Conservation (phyloP, 2,329 filamentous ascomycete species). For the Cladosporium sphaerospermum region DNA sequence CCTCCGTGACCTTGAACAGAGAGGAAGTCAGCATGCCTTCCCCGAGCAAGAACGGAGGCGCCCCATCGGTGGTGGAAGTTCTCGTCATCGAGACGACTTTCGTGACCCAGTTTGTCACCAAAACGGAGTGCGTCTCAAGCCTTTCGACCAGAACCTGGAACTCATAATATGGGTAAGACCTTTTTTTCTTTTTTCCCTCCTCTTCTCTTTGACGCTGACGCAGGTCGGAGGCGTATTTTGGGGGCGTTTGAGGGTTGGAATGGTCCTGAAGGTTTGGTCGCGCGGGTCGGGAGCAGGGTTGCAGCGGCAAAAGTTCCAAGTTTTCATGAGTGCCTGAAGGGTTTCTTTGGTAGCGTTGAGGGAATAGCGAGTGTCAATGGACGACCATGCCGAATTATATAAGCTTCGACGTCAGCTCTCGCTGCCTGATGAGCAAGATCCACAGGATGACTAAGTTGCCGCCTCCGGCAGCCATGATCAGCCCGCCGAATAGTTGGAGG, state of each 20-base stretch:
- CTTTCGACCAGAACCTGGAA: too few relatives aligned
- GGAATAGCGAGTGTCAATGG: neutral
- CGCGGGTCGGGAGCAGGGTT: neutral
- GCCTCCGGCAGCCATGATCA: constrained; percentile 25
- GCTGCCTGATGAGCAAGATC: constrained; percentile 20
- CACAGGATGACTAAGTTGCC: constrained; percentile 22
- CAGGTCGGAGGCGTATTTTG: neutral
- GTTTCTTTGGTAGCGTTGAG: neutral
- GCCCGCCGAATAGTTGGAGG: constrained; percentile 26
- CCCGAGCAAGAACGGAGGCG: neutral
- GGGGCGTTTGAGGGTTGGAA: too few relatives aligned
- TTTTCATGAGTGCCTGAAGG: too few relatives aligned
- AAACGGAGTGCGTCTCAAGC: neutral
- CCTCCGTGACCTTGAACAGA: too few relatives aligned
- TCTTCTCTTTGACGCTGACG: neutral
- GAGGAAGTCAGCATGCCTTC: too few relatives aligned
- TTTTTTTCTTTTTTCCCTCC: too few relatives aligned
- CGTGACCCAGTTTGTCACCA: neutral
- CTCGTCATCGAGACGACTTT: neutral
- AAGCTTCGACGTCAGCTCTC: constrained; percentile 19
- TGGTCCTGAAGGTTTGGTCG: neutral
- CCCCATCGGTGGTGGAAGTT: neutral
- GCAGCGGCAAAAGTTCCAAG: neutral
- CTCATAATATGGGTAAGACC: too few relatives aligned
- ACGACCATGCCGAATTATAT: constrained; percentile 10